These are phyloP conservation scores for Aspergillus sojae DNA, from an alignment of 2,329 filamentous ascomycete genomes.

Conservation along the genomic window DNA sequence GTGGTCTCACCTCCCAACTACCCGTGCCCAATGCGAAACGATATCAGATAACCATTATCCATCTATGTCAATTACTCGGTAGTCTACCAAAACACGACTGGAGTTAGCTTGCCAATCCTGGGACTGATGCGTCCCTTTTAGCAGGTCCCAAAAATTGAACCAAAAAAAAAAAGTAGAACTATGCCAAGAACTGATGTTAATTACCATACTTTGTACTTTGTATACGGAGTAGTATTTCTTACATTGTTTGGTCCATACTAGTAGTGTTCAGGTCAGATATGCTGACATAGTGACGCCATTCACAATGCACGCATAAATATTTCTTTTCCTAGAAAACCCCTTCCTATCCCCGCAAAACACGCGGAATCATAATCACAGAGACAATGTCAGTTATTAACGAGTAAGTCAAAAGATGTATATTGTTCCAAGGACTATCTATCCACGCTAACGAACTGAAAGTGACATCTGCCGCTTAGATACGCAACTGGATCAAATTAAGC, in stretches of 20 bases:
- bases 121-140: too few species aligned
- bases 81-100: too few species aligned
- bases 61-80: too few species aligned
- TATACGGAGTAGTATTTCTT: neutral
- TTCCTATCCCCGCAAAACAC: neutral
- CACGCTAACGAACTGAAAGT: conserved; percentile 33
- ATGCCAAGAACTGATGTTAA: neutral
- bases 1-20: neutral
- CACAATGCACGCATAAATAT: neutral
- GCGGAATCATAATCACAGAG: neutral
- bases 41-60: neutral
- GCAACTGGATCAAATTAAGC: conserved; percentile 60
- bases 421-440: neutral
- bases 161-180: neutral
- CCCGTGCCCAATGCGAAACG: neutral
- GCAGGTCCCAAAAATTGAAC: too few species aligned
- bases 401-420: conserved; percentile 7
- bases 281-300: neutral
- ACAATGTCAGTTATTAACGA: conserved; percentile 17
- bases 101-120: too few species aligned
- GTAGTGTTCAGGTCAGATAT: neutral
- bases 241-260: neutral
- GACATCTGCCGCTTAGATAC: conserved; percentile 60
- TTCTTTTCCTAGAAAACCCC: neutral
- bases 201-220: neutral